Evolutionary conservation across 2,329 filamentous ascomycete species (phyloP).

Genomic region (Hypoxylon sp.): DNA sequence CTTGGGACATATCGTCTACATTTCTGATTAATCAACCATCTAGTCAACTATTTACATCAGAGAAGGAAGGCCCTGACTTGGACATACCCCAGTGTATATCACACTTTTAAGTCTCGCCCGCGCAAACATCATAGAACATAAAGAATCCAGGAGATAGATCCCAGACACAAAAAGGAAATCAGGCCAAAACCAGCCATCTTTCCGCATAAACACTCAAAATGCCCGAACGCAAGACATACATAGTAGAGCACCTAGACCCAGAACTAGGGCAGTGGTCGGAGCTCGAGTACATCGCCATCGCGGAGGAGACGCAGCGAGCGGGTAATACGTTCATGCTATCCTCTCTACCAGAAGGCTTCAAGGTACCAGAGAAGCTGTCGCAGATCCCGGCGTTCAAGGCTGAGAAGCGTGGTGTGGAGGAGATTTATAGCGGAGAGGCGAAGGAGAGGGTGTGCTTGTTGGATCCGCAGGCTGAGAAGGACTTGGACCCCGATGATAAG

Average conservation of each 20-base stretch:
- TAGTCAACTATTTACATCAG: not conserved
- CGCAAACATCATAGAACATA: not conserved
- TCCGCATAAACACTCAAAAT: slow-evolving; percentile 31
- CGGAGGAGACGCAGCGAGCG: slow-evolving; percentile 79
- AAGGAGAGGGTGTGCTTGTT: slow-evolving; percentile 83
- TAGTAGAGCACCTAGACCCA: slow-evolving; percentile 96
- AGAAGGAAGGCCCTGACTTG: not conserved
- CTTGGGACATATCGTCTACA: not conserved
- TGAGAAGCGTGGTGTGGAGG: slow-evolving; percentile 84
- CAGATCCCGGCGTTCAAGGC: slow-evolving; percentile 75
- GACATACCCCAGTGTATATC: not conserved
- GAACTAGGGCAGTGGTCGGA: slow-evolving; percentile 96
- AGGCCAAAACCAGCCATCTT: not conserved
- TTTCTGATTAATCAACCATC: not conserved
- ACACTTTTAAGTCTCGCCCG: not conserved
- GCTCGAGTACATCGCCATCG: slow-evolving; percentile 92
- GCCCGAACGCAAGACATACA: slow-evolving; percentile 77
- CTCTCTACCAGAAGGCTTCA: slow-evolving; percentile 79
- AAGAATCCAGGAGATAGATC: not conserved
- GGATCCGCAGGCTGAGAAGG: slow-evolving; percentile 85
- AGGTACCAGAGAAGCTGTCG: slow-evolving; percentile 72
- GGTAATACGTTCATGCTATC: slow-evolving; percentile 84
- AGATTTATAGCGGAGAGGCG: slow-evolving; percentile 72
- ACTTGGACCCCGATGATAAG: slow-evolving; percentile 87
- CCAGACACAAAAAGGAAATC: not conserved